A percentile compares a stretch with the other conserved stretches of the same genome.
These are phyloP conservation scores for Tulasnella sp. DNA, from an alignment of 768 basidiomycete genomes.

Conservation along the genomic window DNA sequence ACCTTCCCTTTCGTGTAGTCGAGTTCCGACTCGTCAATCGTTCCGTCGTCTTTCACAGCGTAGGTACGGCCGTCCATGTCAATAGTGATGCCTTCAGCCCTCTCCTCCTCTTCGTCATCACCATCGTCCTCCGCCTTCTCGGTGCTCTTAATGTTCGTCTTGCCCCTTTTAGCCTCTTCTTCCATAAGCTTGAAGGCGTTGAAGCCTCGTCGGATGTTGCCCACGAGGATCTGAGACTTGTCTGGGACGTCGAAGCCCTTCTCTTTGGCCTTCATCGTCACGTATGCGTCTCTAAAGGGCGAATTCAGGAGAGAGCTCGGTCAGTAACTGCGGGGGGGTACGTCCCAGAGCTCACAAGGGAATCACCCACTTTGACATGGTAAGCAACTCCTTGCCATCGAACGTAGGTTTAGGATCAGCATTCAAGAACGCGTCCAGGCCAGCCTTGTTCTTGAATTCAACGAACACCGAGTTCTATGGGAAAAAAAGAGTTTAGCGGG, in stretches of 20 bases:
- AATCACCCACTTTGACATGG: constrained; percentile 77
- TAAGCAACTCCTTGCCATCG: constrained; percentile 68
- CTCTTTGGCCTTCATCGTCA: constrained; percentile 43
- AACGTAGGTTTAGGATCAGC: constrained; percentile 79
- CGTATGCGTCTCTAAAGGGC: constrained; percentile 21
- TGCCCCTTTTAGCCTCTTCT: constrained; percentile 21
- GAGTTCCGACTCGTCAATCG: constrained; percentile 45
- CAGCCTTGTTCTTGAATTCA: constrained; percentile 72
- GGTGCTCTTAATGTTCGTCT: constrained; percentile 41
- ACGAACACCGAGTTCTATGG: constrained; percentile 84
- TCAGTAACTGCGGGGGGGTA: constrained; percentile 53
- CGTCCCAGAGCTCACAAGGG: background rate
- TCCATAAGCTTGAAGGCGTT: constrained; percentile 73
- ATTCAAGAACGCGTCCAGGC: constrained; percentile 70
- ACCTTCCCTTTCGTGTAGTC: constrained; percentile 52
- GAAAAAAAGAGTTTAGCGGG: background rate
- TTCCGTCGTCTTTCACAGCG: constrained; percentile 46
- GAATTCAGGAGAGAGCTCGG: constrained; percentile 44
- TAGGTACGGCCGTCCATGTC: constrained; percentile 38
- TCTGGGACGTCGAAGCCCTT: constrained; percentile 59
- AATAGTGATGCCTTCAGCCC: constrained; percentile 4
- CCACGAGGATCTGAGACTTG: constrained; percentile 50
- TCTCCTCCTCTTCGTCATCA: constrained; percentile 43
- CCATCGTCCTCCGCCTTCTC: constrained; percentile 33
- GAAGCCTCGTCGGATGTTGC: constrained; percentile 51